Conservation (phyloP, 441 rosid species). For the Gossypium gossypioides region DNA sequence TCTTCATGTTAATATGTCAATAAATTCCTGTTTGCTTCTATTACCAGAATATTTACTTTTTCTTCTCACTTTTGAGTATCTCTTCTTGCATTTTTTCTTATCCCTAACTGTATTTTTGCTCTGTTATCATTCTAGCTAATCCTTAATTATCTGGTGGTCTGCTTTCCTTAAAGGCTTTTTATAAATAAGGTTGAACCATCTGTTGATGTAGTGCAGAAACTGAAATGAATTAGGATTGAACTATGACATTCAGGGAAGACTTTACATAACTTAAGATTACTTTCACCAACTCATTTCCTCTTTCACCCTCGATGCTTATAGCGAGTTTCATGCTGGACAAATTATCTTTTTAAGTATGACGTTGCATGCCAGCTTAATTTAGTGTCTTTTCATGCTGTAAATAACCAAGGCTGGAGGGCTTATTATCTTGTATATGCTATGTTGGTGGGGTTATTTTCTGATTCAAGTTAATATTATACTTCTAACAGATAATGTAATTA, state of each 20-base stretch:
- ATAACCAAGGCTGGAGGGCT: background rate
- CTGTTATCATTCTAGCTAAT: background rate
- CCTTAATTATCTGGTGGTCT: background rate
- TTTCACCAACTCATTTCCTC: background rate
- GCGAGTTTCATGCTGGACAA: background rate
- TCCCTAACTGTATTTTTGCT: background rate
- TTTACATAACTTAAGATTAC: background rate
- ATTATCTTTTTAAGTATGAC: background rate
- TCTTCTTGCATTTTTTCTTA: background rate
- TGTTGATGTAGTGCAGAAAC: background rate
- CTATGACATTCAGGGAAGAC: background rate
- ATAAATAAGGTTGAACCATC: background rate
- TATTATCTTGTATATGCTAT: background rate
- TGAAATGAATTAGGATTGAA: background rate
- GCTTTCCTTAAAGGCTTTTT: background rate
- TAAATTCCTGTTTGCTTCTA: constrained; percentile 20
- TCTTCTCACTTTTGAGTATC: background rate
- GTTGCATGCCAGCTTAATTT: background rate
- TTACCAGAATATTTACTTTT: background rate
- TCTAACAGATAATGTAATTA: background rate
- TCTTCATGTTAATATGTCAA: constrained; percentile 26
- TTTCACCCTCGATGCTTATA: background rate
- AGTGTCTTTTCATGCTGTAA: background rate
- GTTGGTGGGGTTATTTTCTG: background rate
- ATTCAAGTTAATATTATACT: background rate